Evolutionary conservation across 2,329 filamentous ascomycete species (phyloP), one percentile per base, ranked within the genome.

Genomic region (Fusarium decemcellulare): DNA sequence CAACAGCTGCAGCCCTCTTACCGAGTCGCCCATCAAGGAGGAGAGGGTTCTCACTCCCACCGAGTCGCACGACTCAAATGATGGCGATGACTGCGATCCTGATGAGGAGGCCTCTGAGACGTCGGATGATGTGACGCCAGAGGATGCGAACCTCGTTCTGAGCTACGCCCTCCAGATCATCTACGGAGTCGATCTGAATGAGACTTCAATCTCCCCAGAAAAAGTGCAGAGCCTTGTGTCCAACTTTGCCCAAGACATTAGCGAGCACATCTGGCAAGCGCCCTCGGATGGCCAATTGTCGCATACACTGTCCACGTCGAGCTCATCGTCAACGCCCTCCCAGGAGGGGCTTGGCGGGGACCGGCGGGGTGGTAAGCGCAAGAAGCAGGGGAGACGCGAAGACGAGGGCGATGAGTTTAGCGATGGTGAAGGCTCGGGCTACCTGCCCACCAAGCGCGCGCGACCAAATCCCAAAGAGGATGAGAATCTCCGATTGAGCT

Each of bases 401-500:
- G 77, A 78, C 0, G 76, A 77, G 0, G 79, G 73, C 1, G 79
- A 82, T 3, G 79, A 80, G 0, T 68, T 77, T 6, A 80, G 74
- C 48, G 79, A 81, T 1, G 79, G 76, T 2, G 77, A 81, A 6
- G 76, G 78, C 2, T 75, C 73, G 0, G 77, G 76, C 0, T 74
- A 70, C 8, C 14, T 76, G 0, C 74, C 76, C 0, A 61, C 67
- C 8, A 82, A 82, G 59, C 74, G 78, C 15, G 42, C 72, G 0
- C 73, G 77, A 11, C 76, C 76, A 4, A 78, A 76, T 27, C 75
- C 77, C 0, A 74, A 69, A 37, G 80, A 81, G 0, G 80, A 82
- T 1, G 80, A 81, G 53, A 81, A 80, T 44, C 71, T 82, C 5
- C 77, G 80, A 3, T 67, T 82, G 6, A 82, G 81, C 54, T 85